Percentiles rank a stretch among this genome's conserved stretches.
These are phyloP conservation scores for Mitragyna speciosa DNA, from an alignment of 257 asterid genomes.

Conservation along the genomic window DNA sequence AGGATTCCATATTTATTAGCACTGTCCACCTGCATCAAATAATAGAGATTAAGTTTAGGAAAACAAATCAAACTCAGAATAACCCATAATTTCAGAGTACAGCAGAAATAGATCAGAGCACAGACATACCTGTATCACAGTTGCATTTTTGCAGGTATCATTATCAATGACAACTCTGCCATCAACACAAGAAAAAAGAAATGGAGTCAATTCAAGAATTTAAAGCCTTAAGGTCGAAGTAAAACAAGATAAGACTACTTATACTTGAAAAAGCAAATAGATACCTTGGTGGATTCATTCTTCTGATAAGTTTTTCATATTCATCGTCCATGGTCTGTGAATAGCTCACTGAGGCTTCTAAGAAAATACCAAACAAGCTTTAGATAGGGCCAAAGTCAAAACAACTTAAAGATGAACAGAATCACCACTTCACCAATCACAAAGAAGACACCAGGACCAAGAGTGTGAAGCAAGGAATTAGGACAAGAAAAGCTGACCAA, in stretches of 20 bases:
- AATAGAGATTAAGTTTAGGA: background rate
- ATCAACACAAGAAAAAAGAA: constrained; percentile 3
- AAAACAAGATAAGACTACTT: background rate
- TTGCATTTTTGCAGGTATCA: constrained; percentile 81
- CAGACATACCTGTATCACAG: constrained; percentile 68
- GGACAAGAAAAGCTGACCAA: constrained; percentile 20
- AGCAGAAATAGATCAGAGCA: constrained; percentile 14
- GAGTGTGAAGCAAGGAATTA: constrained; percentile 32
- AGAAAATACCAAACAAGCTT: constrained; percentile 15
- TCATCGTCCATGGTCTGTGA: constrained; percentile 85
- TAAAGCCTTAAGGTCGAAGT: background rate
- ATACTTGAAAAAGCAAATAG: background rate
- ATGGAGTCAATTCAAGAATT: constrained; percentile 15
- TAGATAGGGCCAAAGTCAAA: constrained; percentile 18
- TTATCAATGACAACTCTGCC: constrained; percentile 90
- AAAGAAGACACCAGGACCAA: constrained; percentile 39
- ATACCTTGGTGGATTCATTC: constrained; percentile 74
- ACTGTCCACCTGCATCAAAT: constrained; percentile 74
- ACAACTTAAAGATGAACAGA: constrained; percentile 23
- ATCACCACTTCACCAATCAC: constrained; percentile 45
- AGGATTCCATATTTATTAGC: constrained; percentile 94
- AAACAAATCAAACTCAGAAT: background rate
- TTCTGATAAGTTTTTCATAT: constrained; percentile 77
- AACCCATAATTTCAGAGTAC: background rate
- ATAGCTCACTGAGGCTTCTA: constrained; percentile 60